These are phyloP conservation scores for Brasilioporus rufonigricans DNA, from an alignment of 768 basidiomycete species.

Conservation along the genomic window DNA sequence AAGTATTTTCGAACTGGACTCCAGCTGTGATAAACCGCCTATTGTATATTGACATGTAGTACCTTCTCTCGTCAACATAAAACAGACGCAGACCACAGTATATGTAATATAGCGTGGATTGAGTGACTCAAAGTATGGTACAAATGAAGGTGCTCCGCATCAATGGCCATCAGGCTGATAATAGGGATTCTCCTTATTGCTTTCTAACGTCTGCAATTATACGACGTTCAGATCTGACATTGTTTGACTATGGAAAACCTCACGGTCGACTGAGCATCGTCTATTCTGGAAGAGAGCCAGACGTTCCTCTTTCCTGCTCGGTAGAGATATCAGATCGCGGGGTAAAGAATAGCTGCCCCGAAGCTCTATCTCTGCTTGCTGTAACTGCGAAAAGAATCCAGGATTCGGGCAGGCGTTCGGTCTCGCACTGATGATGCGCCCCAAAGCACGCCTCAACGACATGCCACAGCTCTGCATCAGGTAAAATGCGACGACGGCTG, in stretches of 20 bases:
- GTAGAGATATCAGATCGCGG: background rate
- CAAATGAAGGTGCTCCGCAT: no score
- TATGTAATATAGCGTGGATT: no score
- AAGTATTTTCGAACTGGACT: no score
- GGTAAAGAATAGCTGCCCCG: constrained; percentile 1
- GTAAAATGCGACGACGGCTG: constrained; percentile 3
- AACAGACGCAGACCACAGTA: no score
- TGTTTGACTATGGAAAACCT: background rate
- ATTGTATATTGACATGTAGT: no score
- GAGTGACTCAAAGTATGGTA: no score
- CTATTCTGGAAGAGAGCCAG: constrained; percentile 5
- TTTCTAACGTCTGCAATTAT: background rate
- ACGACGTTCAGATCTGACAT: background rate
- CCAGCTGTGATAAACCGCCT: no score
- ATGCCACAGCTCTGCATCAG: constrained; percentile 1
- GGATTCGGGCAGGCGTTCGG: constrained; percentile 4
- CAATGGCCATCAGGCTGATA: background rate
- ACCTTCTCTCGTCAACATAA: no score
- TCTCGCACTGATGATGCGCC: background rate
- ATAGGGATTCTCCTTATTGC: background rate
- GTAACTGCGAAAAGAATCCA: constrained; percentile 3
- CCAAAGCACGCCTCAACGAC: constrained; percentile 2
- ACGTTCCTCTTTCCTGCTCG: constrained; percentile 5
- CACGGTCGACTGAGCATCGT: background rate
- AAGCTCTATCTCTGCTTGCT: background rate